These are phyloP conservation scores for Fusarium torreyae DNA, from an alignment of 2,329 filamentous ascomycete genomes.

Conservation along the genomic window DNA sequence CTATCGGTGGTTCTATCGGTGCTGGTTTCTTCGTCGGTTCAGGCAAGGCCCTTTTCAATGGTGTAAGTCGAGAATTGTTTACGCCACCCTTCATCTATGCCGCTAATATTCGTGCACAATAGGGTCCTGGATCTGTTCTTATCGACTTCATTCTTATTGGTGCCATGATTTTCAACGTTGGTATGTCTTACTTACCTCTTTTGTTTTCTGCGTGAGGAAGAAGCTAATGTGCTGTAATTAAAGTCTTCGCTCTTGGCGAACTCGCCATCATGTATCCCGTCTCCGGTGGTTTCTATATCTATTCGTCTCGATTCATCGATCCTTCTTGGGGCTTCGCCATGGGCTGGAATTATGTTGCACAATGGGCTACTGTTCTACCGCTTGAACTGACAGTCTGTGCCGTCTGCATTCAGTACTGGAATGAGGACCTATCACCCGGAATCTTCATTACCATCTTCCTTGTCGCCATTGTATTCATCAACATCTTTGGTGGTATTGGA, in stretches of 20 bases:
- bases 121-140: conserved; percentile 60
- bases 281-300: conserved; percentile 74
- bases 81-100: neutral
- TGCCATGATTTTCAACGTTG: conserved; percentile 73
- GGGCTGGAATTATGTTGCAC: conserved; percentile 63
- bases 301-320: conserved; percentile 74
- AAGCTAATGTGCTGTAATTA: conserved; percentile 17
- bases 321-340: conserved; percentile 72
- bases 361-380: conserved; percentile 66
- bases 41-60: conserved; percentile 66
- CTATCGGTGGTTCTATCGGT: conserved; percentile 73
- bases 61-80: conserved; percentile 51
- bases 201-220: too few relatives aligned
- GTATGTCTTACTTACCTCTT: conserved; percentile 30
- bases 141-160: conserved; percentile 70
- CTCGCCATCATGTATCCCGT: conserved; percentile 74
- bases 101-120: conserved; percentile 12
- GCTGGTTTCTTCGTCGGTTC: conserved; percentile 76
- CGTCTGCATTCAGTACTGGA: conserved; percentile 68
- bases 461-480: conserved; percentile 64
- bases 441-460: conserved; percentile 71
- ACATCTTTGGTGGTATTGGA: conserved; percentile 69
- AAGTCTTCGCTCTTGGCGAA: conserved; percentile 72
- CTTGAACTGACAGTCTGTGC: conserved; percentile 67
- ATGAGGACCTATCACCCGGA: conserved; percentile 61